These are phyloP conservation scores for Sphagnum contortum DNA, from an alignment of 225 moss, liverwort and hornwort species.

Conservation along the genomic window DNA sequence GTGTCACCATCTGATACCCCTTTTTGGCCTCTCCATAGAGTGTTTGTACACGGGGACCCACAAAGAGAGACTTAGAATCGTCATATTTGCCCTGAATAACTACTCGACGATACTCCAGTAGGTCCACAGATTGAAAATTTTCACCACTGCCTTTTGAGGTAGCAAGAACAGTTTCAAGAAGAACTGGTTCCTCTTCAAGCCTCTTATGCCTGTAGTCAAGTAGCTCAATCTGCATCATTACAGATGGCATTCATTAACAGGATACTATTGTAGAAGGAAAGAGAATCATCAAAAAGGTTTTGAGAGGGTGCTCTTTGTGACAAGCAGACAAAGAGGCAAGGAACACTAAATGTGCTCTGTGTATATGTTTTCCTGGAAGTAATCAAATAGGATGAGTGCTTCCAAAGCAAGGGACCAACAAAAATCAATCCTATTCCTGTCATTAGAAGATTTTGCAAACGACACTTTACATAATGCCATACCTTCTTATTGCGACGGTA, in stretches of 20 bases:
- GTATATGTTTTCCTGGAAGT: neutral
- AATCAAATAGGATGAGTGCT: neutral
- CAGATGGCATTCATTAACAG: slow-evolving; percentile 5
- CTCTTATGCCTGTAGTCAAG: slow-evolving; percentile 69
- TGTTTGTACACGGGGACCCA: slow-evolving; percentile 83
- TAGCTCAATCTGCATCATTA: slow-evolving; percentile 66
- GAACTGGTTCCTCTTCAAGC: slow-evolving; percentile 66
- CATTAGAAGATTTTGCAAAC: too few relatives aligned
- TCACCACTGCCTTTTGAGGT: slow-evolving; percentile 12
- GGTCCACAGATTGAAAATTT: slow-evolving; percentile 8
- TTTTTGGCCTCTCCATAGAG: slow-evolving; percentile 80
- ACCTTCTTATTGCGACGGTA: slow-evolving; percentile 84
- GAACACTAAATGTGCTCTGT: neutral
- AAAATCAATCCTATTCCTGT: neutral
- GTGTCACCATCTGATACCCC: slow-evolving; percentile 78
- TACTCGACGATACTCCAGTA: slow-evolving; percentile 76
- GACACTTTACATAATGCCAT: neutral
- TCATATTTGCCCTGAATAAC: slow-evolving; percentile 71
- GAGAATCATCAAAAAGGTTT: too few relatives aligned
- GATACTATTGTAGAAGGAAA: neutral
- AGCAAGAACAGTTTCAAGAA: slow-evolving; percentile 37
- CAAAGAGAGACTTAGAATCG: slow-evolving; percentile 64
- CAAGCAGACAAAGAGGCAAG: neutral
- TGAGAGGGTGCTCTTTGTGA: neutral
- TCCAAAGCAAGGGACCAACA: neutral